phyloP scores from a whole-genome alignment of 805 yeast genomes.

The Sugiyamaella floridensis region DNA sequence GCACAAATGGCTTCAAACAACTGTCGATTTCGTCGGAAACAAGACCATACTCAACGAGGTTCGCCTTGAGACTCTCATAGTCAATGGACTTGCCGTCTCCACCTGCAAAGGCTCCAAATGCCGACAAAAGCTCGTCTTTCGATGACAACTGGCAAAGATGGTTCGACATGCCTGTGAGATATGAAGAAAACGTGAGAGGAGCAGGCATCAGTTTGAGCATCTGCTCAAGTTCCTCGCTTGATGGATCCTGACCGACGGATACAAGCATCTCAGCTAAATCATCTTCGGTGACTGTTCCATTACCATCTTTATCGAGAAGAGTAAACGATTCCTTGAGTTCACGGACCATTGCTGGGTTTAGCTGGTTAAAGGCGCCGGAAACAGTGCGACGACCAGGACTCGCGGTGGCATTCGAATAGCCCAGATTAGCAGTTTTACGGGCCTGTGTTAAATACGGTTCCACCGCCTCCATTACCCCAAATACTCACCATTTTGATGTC shows the following conservation, averaged over 20 bases:
- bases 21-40: constrained; percentile 36
- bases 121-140: constrained; percentile 47
- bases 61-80: constrained; percentile 42
- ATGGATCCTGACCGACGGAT: constrained; percentile 32
- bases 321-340: constrained; percentile 70
- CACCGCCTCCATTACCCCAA: background rate
- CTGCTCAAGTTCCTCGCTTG: constrained; percentile 36
- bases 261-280: constrained; percentile 45
- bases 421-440: constrained; percentile 1
- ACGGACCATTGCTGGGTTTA: constrained; percentile 57
- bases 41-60: constrained; percentile 43
- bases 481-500: constrained; percentile 2
- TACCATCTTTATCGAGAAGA: constrained; percentile 74
- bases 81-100: constrained; percentile 35
- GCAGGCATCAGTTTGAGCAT: constrained; percentile 43
- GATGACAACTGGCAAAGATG: constrained; percentile 47
- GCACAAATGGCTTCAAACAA: constrained; percentile 47
- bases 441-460: background rate
- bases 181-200: constrained; percentile 56
- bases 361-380: constrained; percentile 34
- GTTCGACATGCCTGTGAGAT: constrained; percentile 53
- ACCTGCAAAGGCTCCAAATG: constrained; percentile 48
- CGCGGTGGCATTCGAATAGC: constrained; percentile 2
- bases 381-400: constrained; percentile 11
- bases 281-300: constrained; percentile 38